phyloP scores from a whole-genome alignment of 2,329 filamentous ascomycete species.

The Bretziella fagacearum region DNA sequence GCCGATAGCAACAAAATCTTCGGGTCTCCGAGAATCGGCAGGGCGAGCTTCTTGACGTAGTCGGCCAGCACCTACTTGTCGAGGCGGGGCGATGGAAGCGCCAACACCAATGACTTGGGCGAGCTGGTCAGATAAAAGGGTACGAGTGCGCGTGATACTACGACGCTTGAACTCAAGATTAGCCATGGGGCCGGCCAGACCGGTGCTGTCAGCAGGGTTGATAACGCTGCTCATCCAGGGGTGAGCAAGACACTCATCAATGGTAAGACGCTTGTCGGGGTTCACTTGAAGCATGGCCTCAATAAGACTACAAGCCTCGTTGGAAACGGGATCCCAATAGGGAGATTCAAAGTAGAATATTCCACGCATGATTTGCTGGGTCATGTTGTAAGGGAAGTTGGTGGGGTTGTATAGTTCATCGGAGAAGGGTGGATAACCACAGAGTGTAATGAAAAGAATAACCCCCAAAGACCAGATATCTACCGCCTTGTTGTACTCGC shows the following conservation, averaged over 20 bases:
- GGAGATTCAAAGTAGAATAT: conserved; percentile 90
- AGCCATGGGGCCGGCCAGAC: conserved; percentile 71
- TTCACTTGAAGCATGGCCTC: conserved; percentile 89
- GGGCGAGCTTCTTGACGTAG: conserved; percentile 45
- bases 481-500: conserved; percentile 85
- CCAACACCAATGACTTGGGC: background rate
- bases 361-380: conserved; percentile 77
- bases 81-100: background rate
- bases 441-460: conserved; percentile 91
- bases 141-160: conserved; percentile 66
- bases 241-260: conserved; percentile 81
- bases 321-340: conserved; percentile 82
- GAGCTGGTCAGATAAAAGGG: conserved; percentile 40
- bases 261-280: conserved; percentile 63
- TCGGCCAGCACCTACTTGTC: conserved; percentile 16
- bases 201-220: conserved; percentile 68
- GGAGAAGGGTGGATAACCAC: conserved; percentile 91
- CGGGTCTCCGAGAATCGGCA: conserved; percentile 45
- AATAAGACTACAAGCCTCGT: conserved; percentile 74
- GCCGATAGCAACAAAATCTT: conserved; percentile 71
- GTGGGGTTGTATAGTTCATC: conserved; percentile 62
- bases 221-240: conserved; percentile 62
- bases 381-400: conserved; percentile 72
- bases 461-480: conserved; percentile 97
- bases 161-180: conserved; percentile 70